These are phyloP conservation scores for Hygrocybe punicea DNA, from an alignment of 768 basidiomycete species.

Conservation along the genomic window DNA sequence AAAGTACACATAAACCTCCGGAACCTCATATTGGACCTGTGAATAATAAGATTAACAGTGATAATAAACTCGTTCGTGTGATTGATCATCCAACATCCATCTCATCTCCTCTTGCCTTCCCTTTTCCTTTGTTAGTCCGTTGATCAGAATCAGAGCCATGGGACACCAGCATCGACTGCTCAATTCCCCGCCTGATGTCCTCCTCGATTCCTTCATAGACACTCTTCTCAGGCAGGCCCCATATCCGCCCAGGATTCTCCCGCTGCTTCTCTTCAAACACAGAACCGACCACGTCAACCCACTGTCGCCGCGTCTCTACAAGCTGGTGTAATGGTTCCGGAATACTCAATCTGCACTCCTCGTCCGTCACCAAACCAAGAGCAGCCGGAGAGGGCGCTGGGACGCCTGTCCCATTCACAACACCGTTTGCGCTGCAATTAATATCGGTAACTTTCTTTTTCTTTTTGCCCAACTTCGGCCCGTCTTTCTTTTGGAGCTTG, in stretches of 20 bases:
- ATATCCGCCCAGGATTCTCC: conserved; percentile 63
- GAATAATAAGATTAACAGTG: conserved; percentile 13
- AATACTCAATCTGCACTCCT: conserved; percentile 58
- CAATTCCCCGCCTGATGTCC: conserved; percentile 40
- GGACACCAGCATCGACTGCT: conserved; percentile 30
- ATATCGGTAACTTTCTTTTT: conserved; percentile 52
- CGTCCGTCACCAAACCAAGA: conserved; percentile 64
- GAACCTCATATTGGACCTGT: not conserved
- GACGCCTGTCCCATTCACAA: conserved; percentile 30
- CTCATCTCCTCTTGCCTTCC: conserved; percentile 49
- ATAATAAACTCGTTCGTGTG: conserved; percentile 22
- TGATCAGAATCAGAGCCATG: conserved; percentile 21
- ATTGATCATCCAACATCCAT: conserved; percentile 63
- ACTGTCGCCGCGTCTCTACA: conserved; percentile 71
- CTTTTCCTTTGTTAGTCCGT: conserved; percentile 47
- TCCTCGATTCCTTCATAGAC: conserved; percentile 75
- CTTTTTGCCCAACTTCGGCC: conserved; percentile 72
- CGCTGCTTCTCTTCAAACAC: conserved; percentile 74
- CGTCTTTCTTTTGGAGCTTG: conserved; percentile 81
- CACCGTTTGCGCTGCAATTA: conserved; percentile 28
- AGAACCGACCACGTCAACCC: conserved; percentile 72
- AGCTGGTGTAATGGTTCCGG: conserved; percentile 67
- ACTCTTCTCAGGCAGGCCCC: conserved; percentile 73
- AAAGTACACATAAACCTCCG: not conserved
- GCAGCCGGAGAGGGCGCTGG: conserved; percentile 62